Evolutionary conservation across 2,329 filamentous ascomycete species (phyloP), one percentile per base, ranked within the genome.

Genomic region (Sporothrix brasiliensis): DNA sequence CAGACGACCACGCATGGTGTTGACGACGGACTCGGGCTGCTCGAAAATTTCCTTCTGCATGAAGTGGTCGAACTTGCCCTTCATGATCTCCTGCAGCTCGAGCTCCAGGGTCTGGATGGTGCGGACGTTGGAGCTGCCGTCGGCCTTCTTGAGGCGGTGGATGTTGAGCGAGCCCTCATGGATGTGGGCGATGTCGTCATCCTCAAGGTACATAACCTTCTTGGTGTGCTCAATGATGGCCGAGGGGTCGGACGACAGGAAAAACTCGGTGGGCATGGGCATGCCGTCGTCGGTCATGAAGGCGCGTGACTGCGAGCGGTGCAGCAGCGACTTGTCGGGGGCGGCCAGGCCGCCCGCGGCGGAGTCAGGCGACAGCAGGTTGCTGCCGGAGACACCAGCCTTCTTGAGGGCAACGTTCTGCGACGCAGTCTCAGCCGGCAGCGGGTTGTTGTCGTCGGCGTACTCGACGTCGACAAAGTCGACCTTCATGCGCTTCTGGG

Each of bases 41-140:
- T 99, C 95, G 81, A 99, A 99, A 79, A 99, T 99, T 82, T 99
- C 95, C 89, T 99, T 99, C 82, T 99, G 95, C 95, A 99, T 99
- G 87, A 97, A 99, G 85, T 99, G 95, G 82, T 99, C 95, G 83
- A 98, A 99, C 81, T 95, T 96, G 82, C 95, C 95, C 91, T 99
- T 99, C 95, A 99, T 99, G 83, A 99, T 99, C 86, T 99, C 94
- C 86, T 99, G 95, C 74, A 99, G 91, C 86, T 99, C 93, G 67
- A 99, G 92, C 86, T 99, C 95, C 70, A 99, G 89, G 70, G 95
- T 99, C 87, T 99, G 95, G 81, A 99, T 99, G 77, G 92, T 93
- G 80, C 95, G 94, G 76, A 98, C 93, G 79, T 98, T 97, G 83
- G 93, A 97, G 79, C 92, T 94, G 76, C 94, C 94, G 80, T 98